These are phyloP conservation scores for Monosporozyma solicola DNA, from an alignment of 805 yeast genomes.

Conservation along the genomic window DNA sequence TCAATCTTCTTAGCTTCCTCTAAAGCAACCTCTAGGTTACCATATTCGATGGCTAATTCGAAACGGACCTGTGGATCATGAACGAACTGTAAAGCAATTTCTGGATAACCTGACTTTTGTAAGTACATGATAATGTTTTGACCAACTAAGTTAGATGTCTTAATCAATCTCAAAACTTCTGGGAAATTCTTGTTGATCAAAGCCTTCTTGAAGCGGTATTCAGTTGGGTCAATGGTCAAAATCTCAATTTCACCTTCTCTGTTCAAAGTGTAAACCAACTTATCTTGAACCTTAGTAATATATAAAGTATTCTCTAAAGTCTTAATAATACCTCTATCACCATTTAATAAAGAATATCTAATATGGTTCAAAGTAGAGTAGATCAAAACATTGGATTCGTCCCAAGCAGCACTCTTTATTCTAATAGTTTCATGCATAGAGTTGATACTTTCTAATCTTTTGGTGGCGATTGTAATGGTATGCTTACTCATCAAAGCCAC, in stretches of 20 bases:
- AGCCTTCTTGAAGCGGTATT: conserved; percentile 91
- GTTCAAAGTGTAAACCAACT: conserved; percentile 68
- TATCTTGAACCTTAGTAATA: conserved; percentile 61
- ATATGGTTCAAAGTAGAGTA: conserved; percentile 94
- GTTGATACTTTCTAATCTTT: conserved; percentile 65
- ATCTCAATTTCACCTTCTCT: conserved; percentile 80
- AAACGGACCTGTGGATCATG: conserved; percentile 94
- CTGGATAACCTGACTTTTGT: conserved; percentile 94
- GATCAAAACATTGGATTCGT: conserved; percentile 81
- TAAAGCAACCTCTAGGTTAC: conserved; percentile 78
- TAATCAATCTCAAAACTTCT: conserved; percentile 85
- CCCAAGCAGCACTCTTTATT: conserved; percentile 97
- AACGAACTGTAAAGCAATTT: conserved; percentile 93
- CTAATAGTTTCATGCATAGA: conserved; percentile 94
- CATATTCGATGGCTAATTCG: conserved; percentile 90
- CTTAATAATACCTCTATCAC: conserved; percentile 90
- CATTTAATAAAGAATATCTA: conserved; percentile 85
- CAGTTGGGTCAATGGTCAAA: conserved; percentile 85
- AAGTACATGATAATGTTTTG: conserved; percentile 93
- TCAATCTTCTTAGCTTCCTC: conserved; percentile 77
- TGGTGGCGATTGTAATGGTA: conserved; percentile 79
- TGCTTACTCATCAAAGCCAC: conserved; percentile 88
- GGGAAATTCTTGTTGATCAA: conserved; percentile 80
- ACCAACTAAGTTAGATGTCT: conserved; percentile 86
- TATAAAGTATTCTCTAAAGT: conserved; percentile 86